Evolutionary conservation across 345 rosid species (phyloP), one percentile per base, ranked within the genome.

Genomic region (Lepidium sativum): DNA sequence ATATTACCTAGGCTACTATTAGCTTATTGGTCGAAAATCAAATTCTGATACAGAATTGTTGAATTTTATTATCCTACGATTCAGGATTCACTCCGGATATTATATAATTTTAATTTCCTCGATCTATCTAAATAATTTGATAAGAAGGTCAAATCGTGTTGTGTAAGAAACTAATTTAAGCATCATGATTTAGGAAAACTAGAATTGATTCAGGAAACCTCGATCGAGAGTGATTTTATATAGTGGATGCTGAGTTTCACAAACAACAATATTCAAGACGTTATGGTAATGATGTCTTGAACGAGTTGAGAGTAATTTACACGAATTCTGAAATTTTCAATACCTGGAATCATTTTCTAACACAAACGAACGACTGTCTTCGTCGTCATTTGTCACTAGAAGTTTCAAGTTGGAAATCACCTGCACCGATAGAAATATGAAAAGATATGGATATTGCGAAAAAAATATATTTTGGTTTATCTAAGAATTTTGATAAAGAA

Each of bases 301-400:
- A n/a, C n/a, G n/a, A n/a, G n/a, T n/a, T 27, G 15, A 34, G 32
- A 60, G 25, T 45, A 39, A 15, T 25, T 32, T 7, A 48, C 1
- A 12, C 7, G 16, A n/a, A 12, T 18, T 38, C 13, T 18, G 8
- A 42, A 5, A 4, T 16, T 8, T 42, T 15, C 4, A n/a, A 1
- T 71, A 89, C 99, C 96, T 84, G 56, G 90, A 80, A 78, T 79
- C 78, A 50, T 86, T 96, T 38, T 88, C 88, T 79, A 94, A 69
- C 83, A 81, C 64, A 63, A 82, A 88, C 55, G 96, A 84, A 68
- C 52, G 78, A 76, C 82, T 77, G 38, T 62, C 84, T 54, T 81
- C 88, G 58, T 79, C 78, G 12, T 85, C 86, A 44, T 86, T 92
- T 9, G 91, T 82, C 85, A 86, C 81, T 20, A 90, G 80, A 54